Evolutionary conservation across 352 stramenopile species (phyloP), one percentile per base, ranked within the genome.

Genomic region (Phytopythium boreale): DNA sequence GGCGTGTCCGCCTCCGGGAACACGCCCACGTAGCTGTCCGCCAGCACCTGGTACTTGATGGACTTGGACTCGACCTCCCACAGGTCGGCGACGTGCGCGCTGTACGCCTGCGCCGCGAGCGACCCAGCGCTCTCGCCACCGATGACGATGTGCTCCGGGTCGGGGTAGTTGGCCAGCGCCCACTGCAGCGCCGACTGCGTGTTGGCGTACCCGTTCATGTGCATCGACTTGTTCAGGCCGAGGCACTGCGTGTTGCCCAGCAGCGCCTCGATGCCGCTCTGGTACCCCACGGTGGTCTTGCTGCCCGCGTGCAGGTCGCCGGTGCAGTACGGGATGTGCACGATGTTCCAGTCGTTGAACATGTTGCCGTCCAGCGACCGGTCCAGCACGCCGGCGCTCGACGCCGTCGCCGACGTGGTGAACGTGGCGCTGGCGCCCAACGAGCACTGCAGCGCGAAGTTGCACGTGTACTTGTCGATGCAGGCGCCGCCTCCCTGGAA

Each of bases 341-440:
- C 76, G 56, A 90, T 77, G 69, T 87, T 87, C 80, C 80, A 92
- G 67, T 89, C 80, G 55, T 77, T 77, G 62, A 90, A 90, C 43
- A 81, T 52, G 63, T 90, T 92, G 57, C 74, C 61, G n/a, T 61
- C 49, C 31, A 87, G 56, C 24, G 79, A 75, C 5, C 66, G 66
- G 59, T 88, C 75, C 29, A 89, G 55, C 19, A 91, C 62, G 34
- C 82, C 82, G 1, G 62, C 53, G 73, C 72, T 87, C 12, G 72
- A 66, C 24, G 75, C 61, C 47, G 58, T 68, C 1, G 78, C 82
- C 50, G 70, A 74, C 24, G 71, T 63, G 26, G 65, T 70, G 64
- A 88, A 90, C 14, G 75, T 89, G 27, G 62, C 59, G 34, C 65
- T 74, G 19, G 55, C 37, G 4, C 56, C 66, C 0, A 79, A 44